Conservation (phyloP, 2,329 filamentous ascomycete genomes). For the Gliomastix tumulicola region DNA sequence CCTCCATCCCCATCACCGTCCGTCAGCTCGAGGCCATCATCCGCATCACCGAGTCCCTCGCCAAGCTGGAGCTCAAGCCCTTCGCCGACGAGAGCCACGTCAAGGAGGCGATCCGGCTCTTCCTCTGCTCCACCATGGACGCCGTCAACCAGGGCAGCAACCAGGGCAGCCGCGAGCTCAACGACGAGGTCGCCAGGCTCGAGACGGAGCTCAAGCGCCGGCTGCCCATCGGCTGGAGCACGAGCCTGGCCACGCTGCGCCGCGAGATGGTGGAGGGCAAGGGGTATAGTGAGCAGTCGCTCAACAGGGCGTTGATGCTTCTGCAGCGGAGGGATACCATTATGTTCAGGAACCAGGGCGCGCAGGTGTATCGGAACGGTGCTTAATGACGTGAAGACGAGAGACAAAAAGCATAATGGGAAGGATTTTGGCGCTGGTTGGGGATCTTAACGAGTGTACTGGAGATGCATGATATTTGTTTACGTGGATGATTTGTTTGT, state of each 20-base stretch:
- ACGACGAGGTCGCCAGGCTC: slow-evolving; percentile 80
- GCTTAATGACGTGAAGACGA: too few relatives aligned
- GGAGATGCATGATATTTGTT: too few relatives aligned
- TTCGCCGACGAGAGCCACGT: slow-evolving; percentile 88
- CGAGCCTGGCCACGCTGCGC: slow-evolving; percentile 76
- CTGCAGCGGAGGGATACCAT: slow-evolving; percentile 83
- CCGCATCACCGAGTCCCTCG: slow-evolving; percentile 91
- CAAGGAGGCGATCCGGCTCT: slow-evolving; percentile 93
- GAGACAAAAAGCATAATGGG: too few relatives aligned
- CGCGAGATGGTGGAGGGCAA: slow-evolving; percentile 89
- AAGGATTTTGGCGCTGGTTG: too few relatives aligned
- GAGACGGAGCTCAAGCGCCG: slow-evolving; percentile 84
- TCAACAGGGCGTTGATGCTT: slow-evolving; percentile 79
- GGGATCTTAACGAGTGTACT: too few relatives aligned
- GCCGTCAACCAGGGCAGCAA: slow-evolving; percentile 86
- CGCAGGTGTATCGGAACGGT: slow-evolving; percentile 67
- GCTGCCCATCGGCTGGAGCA: slow-evolving; percentile 92
- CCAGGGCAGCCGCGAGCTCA: slow-evolving; percentile 78
- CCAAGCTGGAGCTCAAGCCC: slow-evolving; percentile 80
- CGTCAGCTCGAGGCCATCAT: slow-evolving; percentile 96
- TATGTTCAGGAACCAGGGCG: slow-evolving; percentile 70
- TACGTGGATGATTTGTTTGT: too few relatives aligned
- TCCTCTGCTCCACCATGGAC: slow-evolving; percentile 96
- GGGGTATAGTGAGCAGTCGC: slow-evolving; percentile 78
- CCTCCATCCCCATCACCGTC: slow-evolving; percentile 93